Percentiles rank a stretch among this genome's conserved stretches.
These are phyloP conservation scores for Salix udensis DNA, from an alignment of 345 rosid genomes.

Conservation along the genomic window DNA sequence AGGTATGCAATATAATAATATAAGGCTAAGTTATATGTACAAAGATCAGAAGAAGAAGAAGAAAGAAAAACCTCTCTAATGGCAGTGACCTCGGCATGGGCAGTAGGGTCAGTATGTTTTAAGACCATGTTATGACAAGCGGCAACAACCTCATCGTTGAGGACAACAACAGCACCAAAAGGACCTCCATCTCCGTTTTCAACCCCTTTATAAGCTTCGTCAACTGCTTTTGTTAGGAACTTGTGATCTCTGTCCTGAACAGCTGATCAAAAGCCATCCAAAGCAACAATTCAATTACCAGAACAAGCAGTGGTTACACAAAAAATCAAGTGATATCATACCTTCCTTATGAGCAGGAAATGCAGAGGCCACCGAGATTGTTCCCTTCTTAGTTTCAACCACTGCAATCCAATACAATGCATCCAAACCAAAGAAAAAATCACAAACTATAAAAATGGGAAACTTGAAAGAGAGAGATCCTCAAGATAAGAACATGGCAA, in stretches of 20 bases:
- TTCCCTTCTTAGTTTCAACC: constrained; percentile 63
- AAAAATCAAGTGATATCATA: constrained; percentile 16
- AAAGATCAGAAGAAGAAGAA: not conserved
- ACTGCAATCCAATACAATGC: constrained; percentile 22
- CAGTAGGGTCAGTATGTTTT: constrained; percentile 73
- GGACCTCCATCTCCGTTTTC: constrained; percentile 91
- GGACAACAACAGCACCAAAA: constrained; percentile 86
- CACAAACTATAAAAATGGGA: no score
- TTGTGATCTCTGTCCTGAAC: constrained; percentile 69
- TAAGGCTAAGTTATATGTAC: not conserved
- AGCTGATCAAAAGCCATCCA: constrained; percentile 41
- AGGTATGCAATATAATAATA: no score
- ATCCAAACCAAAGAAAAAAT: no score
- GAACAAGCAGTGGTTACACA: not conserved
- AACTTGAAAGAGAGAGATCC: no score
- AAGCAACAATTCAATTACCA: not conserved
- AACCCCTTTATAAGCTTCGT: constrained; percentile 87
- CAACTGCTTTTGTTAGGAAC: constrained; percentile 69
- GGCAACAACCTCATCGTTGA: constrained; percentile 61
- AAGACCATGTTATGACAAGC: constrained; percentile 90
- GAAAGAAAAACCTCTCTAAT: constrained; percentile 59
- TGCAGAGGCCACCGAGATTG: constrained; percentile 74
- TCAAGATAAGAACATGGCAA: no score
- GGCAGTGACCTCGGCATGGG: constrained; percentile 84
- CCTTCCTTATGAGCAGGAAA: constrained; percentile 82